These are phyloP conservation scores for Groenewaldozyma tartarivorans DNA, from an alignment of 805 yeast genomes.

Conservation along the genomic window DNA sequence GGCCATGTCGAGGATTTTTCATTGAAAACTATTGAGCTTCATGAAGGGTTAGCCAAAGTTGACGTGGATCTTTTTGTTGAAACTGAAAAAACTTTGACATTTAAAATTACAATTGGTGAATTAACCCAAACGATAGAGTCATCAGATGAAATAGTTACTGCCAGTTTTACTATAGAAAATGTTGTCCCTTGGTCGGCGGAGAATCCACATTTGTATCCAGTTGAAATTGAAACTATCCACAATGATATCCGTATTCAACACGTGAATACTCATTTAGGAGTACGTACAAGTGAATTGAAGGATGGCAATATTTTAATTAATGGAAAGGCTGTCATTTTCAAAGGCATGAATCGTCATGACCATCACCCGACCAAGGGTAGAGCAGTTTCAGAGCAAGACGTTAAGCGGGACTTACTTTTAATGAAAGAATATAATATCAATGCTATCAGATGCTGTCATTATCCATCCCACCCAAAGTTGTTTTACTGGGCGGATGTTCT, in stretches of 20 bases:
- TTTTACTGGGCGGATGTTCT: slow-evolving; percentile 25
- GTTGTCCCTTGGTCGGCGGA: slow-evolving; percentile 31
- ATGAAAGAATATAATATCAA: slow-evolving; percentile 31
- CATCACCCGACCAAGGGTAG: slow-evolving; percentile 29
- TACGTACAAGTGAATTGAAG: slow-evolving; percentile 23
- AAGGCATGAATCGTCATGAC: slow-evolving; percentile 32
- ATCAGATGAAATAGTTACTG: not conserved
- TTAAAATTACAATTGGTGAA: not conserved
- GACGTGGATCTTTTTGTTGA: slow-evolving; percentile 4
- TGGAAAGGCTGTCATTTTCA: slow-evolving; percentile 24
- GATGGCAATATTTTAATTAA: slow-evolving; percentile 26
- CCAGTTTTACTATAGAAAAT: slow-evolving; percentile 8
- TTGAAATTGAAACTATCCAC: slow-evolving; percentile 14
- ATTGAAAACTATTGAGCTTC: slow-evolving; percentile 19
- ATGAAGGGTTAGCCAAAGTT: slow-evolving; percentile 1
- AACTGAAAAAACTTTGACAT: not conserved
- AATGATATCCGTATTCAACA: slow-evolving; percentile 9
- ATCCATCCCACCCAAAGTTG: slow-evolving; percentile 29
- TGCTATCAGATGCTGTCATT: slow-evolving; percentile 31
- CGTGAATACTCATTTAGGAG: slow-evolving; percentile 23
- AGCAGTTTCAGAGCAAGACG: slow-evolving; percentile 29
- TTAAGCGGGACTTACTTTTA: slow-evolving; percentile 24
- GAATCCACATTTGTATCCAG: slow-evolving; percentile 24
- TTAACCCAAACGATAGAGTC: not conserved
- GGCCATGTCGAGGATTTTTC: slow-evolving; percentile 26